A percentile compares a stretch with the other conserved stretches of the same genome.
phyloP scores from a whole-genome alignment of 805 yeast species.

The Cyberlindnera euphorbiiphila region DNA sequence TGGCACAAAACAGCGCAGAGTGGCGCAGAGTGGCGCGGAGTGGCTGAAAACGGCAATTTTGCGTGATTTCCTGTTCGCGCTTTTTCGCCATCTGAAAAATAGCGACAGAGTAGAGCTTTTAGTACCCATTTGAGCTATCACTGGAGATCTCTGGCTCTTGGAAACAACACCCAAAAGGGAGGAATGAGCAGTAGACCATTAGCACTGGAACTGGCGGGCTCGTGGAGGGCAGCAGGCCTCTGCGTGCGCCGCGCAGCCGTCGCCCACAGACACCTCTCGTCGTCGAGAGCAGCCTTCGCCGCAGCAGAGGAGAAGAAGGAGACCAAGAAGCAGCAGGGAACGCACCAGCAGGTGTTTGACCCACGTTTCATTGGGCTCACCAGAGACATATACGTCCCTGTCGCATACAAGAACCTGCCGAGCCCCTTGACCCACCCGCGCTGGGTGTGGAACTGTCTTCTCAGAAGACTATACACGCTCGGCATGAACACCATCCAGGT shows the following conservation, averaged over 20 bases:
- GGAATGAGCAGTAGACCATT: background rate
- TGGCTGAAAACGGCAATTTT: no score
- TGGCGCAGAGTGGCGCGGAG: no score
- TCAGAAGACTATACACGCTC: slow-evolving; percentile 57
- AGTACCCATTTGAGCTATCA: no score
- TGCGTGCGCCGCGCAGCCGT: background rate
- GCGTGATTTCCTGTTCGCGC: no score
- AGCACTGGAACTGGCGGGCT: background rate
- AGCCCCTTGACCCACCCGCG: slow-evolving; percentile 39
- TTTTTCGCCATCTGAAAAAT: no score
- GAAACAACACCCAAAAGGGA: no score
- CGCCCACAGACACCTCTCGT: slow-evolving; percentile 7
- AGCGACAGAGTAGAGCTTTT: no score
- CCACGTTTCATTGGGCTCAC: slow-evolving; percentile 40
- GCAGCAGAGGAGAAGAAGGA: slow-evolving; percentile 6
- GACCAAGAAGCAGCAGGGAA: slow-evolving; percentile 9
- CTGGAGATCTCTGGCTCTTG: no score
- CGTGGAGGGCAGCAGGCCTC: slow-evolving; percentile 2
- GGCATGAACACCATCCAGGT: slow-evolving; percentile 68
- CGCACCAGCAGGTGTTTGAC: slow-evolving; percentile 31
- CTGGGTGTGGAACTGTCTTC: slow-evolving; percentile 40
- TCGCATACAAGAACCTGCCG: slow-evolving; percentile 44
- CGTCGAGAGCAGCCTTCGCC: slow-evolving; percentile 3
- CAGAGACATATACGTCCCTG: slow-evolving; percentile 48
- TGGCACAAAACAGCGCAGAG: no score